Percentiles rank a stretch among this genome's conserved stretches.
Conservation (phyloP, 2,329 filamentous ascomycete genomes). For the Pseudogymnoascus sp. region DNA sequence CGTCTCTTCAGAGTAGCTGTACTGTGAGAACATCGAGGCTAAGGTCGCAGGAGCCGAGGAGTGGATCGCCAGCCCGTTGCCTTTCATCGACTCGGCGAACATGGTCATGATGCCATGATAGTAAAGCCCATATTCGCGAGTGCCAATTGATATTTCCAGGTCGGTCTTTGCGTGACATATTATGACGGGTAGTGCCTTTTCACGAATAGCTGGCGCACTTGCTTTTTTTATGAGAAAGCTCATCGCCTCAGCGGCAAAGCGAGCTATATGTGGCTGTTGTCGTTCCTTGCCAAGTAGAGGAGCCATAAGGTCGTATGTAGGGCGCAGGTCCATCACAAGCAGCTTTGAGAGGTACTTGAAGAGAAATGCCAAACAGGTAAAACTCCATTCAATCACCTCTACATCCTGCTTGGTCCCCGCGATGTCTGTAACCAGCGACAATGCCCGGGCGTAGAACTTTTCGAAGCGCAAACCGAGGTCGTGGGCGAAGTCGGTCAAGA, state of each 20-base stretch:
- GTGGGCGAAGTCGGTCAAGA: constrained; percentile 91
- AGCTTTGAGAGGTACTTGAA: constrained; percentile 95
- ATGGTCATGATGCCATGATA: constrained; percentile 85
- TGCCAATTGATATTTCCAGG: constrained; percentile 44
- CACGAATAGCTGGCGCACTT: constrained; percentile 65
- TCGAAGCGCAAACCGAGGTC: constrained; percentile 84
- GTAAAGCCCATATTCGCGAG: constrained; percentile 58
- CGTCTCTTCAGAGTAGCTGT: constrained; percentile 33
- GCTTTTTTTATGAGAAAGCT: constrained; percentile 91
- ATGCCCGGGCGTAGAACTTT: constrained; percentile 69
- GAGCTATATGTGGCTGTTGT: constrained; percentile 77
- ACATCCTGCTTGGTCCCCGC: constrained; percentile 69
- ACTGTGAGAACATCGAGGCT: constrained; percentile 39
- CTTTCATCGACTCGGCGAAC: constrained; percentile 73
- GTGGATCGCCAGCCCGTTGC: constrained; percentile 49
- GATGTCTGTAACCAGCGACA: constrained; percentile 67
- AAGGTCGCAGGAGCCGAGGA: constrained; percentile 49
- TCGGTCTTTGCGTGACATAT: constrained; percentile 64
- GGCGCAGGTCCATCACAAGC: constrained; percentile 73
- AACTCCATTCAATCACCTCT: constrained; percentile 96
- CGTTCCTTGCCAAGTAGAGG: constrained; percentile 74
- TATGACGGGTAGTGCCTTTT: constrained; percentile 62
- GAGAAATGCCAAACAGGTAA: constrained; percentile 84
- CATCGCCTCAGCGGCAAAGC: constrained; percentile 90
- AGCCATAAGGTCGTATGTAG: constrained; percentile 74